Evolutionary conservation across 2,329 filamentous ascomycete genomes (phyloP), one percentile per base, ranked within the genome.

Genomic region (Zymoseptoria brevis): DNA sequence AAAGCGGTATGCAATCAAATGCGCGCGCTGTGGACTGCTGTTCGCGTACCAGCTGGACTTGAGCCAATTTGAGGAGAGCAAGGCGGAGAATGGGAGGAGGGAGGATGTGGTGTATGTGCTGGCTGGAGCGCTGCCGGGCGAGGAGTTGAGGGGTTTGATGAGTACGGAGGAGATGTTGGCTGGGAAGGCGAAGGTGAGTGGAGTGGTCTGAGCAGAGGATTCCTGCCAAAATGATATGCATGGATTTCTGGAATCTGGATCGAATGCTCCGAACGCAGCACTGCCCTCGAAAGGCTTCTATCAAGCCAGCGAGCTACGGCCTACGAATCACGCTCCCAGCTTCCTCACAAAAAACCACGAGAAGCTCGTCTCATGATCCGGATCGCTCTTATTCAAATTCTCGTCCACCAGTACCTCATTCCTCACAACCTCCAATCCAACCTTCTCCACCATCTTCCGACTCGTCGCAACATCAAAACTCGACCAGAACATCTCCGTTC

Each of bases 1-100:
- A 75, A 88, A 87, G 75, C 74, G 87, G 19, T 76, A 80, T 58
- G 65, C 83, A 4, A 75, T 82, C 63, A 76, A 81, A 21, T 89
- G 87, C 72, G 79, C 76, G 11, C 74, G 86, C 58, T 89, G 87
- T 74, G 76, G 78, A 30, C 69, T 87, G 26, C 77, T 81, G 0
- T 76, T 87, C 51, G 86, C 83, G 26, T 89, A 89, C 74, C 77
- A 81, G 67, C 72, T 88, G 50, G 82, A 84, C 66, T 73, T 73
- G 68, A 73, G 75, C 56, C 81, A 83, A 69, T 84, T 72, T 60
- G 62, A 66, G 19, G 66, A 58, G 66, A 69, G 55, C 57, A 66
- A 61, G 67, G 64, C 53, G 62, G 61, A 58, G 57, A 57, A 35
- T 24, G 75, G 74, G 1, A 69, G 69, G 57, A 73, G 75, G 56